Evolutionary conservation across 202 grass and related monocot species (phyloP).

Genomic region (Carex arenaria): DNA sequence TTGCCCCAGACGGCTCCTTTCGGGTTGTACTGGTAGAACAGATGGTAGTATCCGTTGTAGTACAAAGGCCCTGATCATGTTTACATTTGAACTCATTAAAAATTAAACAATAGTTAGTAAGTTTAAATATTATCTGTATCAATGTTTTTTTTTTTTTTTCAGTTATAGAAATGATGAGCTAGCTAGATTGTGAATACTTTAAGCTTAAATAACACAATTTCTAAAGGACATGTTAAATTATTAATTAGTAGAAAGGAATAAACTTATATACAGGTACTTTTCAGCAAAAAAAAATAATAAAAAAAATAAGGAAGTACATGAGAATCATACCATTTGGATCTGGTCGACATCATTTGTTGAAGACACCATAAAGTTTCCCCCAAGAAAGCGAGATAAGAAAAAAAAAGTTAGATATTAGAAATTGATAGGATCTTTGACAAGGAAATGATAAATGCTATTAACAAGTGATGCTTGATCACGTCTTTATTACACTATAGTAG

Average conservation of each 20-base stretch:
- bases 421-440: neutral
- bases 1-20: constrained; percentile 58
- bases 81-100: neutral
- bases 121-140: neutral
- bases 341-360: constrained; percentile 8
- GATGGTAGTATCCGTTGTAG: constrained; percentile 74
- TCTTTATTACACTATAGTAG: neutral
- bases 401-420: constrained; percentile 10
- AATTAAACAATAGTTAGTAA: neutral
- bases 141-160: neutral
- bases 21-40: constrained; percentile 92
- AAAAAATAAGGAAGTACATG: neutral
- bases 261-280: neutral
- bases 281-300: neutral
- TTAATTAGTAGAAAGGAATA: neutral
- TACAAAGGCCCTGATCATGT: constrained; percentile 56
- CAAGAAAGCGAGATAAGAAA: constrained; percentile 2
- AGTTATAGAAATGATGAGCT: neutral
- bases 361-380: constrained; percentile 2
- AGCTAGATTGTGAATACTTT: neutral
- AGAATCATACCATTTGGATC: constrained; percentile 42
- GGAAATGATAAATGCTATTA: neutral
- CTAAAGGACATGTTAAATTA: neutral
- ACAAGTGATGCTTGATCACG: neutral
- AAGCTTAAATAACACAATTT: neutral